Percentiles rank a stretch among this genome's conserved stretches.
These are phyloP conservation scores for Umbilicaria muhlenbergii DNA, from an alignment of 495 filamentous ascomycete genomes.

Conservation along the genomic window DNA sequence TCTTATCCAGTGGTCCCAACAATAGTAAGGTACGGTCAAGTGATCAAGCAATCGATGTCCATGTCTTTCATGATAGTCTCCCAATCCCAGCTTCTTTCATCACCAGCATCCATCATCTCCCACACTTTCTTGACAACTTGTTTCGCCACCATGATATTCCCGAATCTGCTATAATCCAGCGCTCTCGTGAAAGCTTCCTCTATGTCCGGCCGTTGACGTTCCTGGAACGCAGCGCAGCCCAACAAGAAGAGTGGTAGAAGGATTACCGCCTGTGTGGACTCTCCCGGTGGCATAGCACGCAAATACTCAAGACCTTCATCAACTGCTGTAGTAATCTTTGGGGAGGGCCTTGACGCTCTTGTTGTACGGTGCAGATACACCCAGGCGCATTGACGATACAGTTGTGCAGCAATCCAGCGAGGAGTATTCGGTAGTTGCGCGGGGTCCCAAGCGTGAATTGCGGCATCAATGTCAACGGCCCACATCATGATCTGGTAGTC, in stretches of 20 bases:
- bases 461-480: conserved; percentile 64
- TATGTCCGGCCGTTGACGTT: conserved; percentile 52
- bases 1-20: not conserved
- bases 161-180: conserved; percentile 61
- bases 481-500: conserved; percentile 59
- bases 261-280: conserved; percentile 61
- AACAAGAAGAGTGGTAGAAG: conserved; percentile 77
- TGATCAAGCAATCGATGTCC: conserved; percentile 71
- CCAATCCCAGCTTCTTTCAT: conserved; percentile 81
- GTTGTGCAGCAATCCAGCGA: conserved; percentile 58
- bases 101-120: conserved; percentile 62
- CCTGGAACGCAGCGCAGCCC: conserved; percentile 69
- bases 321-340: conserved; percentile 57
- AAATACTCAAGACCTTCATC: conserved; percentile 57
- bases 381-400: conserved; percentile 86
- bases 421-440: conserved; percentile 51
- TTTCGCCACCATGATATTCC: conserved; percentile 63
- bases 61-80: conserved; percentile 61
- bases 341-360: conserved; percentile 51
- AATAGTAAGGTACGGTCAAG: conserved; percentile 24
- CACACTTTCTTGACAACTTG: conserved; percentile 69
- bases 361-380: conserved; percentile 80
- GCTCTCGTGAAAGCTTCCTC: conserved; percentile 51
- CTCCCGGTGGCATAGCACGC: conserved; percentile 44
- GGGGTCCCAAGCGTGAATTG: conserved; percentile 61